phyloP scores from a whole-genome alignment of 805 yeast genomes.

The Ogataea glucozyma region DNA sequence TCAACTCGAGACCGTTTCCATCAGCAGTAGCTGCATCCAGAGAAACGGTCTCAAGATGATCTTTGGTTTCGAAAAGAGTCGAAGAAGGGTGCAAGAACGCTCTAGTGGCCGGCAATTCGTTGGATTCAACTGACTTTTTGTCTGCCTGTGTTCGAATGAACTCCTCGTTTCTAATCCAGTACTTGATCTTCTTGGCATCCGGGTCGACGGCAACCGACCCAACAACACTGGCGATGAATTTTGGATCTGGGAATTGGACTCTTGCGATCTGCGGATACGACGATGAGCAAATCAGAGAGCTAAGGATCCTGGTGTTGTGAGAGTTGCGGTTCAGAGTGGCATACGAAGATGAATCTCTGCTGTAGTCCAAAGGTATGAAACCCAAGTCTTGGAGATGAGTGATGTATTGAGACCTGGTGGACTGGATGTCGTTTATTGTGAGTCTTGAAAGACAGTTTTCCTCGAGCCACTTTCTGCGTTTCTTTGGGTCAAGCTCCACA shows the following conservation, averaged over 20 bases:
- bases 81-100: constrained; percentile 90
- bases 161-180: constrained; percentile 69
- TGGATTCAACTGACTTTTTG: constrained; percentile 17
- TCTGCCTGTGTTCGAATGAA: constrained; percentile 34
- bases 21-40: background rate
- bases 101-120: constrained; percentile 56
- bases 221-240: constrained; percentile 61
- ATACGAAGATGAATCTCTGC: constrained; percentile 16
- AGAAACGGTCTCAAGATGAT: constrained; percentile 24
- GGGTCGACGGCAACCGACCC: constrained; percentile 89
- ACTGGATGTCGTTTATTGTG: constrained; percentile 67
- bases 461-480: constrained; percentile 47
- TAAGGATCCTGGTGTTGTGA: constrained; percentile 50
- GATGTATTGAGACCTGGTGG: constrained; percentile 69
- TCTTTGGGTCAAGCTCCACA: constrained; percentile 31
- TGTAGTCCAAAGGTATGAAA: constrained; percentile 61
- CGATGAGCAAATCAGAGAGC: constrained; percentile 75
- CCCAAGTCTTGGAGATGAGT: constrained; percentile 77
- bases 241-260: constrained; percentile 80
- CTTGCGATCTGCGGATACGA: constrained; percentile 81
- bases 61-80: constrained; percentile 51
- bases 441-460: constrained; percentile 63
- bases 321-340: constrained; percentile 51
- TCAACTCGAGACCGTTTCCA: constrained; percentile 1
- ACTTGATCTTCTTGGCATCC: constrained; percentile 69